Evolutionary conservation across 163 green algal genomes (phyloP).

Genomic region (Prototheca stagnorum): DNA sequence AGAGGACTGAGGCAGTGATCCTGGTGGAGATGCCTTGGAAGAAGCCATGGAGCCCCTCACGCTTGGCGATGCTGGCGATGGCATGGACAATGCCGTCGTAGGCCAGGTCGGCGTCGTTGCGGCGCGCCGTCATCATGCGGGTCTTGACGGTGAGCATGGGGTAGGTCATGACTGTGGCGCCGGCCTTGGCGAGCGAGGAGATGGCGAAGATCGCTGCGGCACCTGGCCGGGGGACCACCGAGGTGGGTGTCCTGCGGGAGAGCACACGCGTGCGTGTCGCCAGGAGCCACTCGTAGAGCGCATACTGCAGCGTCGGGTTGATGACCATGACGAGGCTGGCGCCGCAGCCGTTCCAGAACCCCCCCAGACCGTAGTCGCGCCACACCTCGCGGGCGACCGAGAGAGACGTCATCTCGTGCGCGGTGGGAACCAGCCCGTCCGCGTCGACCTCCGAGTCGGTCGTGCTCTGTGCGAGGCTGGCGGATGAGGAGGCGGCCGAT

Average conservation of each 20-base stretch:
- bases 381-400: constrained; percentile 7
- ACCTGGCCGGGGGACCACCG: constrained; percentile 9
- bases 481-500: too few species aligned
- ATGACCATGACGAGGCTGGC: constrained; percentile 80
- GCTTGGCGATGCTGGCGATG: constrained; percentile 33
- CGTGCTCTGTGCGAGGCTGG: not conserved
- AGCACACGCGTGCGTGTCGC: constrained; percentile 11
- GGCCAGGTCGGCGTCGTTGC: constrained; percentile 25
- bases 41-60: constrained; percentile 47
- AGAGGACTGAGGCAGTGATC: constrained; percentile 68
- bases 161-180: constrained; percentile 69
- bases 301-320: constrained; percentile 78
- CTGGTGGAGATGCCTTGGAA: constrained; percentile 63
- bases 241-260: not conserved
- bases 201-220: constrained; percentile 53
- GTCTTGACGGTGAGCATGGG: constrained; percentile 67
- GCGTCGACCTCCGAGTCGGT: not conserved
- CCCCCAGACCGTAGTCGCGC: constrained; percentile 27
- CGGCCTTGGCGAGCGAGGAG: constrained; percentile 62
- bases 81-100: constrained; percentile 50
- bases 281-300: constrained; percentile 70
- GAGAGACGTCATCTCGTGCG: not conserved
- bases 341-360: constrained; percentile 53
- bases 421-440: not conserved
- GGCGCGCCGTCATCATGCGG: constrained; percentile 34